These are phyloP conservation scores for Glonium stellatum DNA, from an alignment of 495 filamentous ascomycete genomes.

Conservation along the genomic window DNA sequence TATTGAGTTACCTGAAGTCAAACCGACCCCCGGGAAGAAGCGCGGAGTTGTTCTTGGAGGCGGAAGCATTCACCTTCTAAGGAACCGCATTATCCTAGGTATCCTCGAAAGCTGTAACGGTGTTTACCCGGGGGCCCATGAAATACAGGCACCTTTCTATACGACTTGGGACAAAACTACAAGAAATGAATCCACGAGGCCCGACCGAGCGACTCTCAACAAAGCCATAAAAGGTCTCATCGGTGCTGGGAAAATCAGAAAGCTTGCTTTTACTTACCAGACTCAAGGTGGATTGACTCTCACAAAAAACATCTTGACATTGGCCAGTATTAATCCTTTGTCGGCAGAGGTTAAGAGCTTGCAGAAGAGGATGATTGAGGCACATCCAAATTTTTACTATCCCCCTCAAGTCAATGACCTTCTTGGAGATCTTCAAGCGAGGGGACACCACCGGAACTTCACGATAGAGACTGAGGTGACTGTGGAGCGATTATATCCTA, in stretches of 20 bases:
- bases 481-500: background rate
- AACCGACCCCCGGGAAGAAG: background rate
- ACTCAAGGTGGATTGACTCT: constrained; percentile 46
- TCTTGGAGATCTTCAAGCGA: constrained; percentile 12
- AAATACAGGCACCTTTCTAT: constrained; percentile 65
- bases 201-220: constrained; percentile 47
- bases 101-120: constrained; percentile 62
- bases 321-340: constrained; percentile 43
- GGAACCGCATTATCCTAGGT: constrained; percentile 60
- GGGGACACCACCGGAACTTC: background rate
- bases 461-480: background rate
- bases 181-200: constrained; percentile 35
- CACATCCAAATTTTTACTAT: constrained; percentile 37
- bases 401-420: constrained; percentile 35
- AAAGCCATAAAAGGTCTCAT: constrained; percentile 56
- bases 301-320: constrained; percentile 51
- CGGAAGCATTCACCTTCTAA: constrained; percentile 44
- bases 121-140: constrained; percentile 62
- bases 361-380: constrained; percentile 47
- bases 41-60: constrained; percentile 20
- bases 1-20: background rate
- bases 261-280: constrained; percentile 57
- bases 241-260: constrained; percentile 50
- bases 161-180: constrained; percentile 50
- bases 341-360: constrained; percentile 47